These are phyloP conservation scores for Aspergillus cristatus DNA, from an alignment of 495 filamentous ascomycete species.

Conservation along the genomic window DNA sequence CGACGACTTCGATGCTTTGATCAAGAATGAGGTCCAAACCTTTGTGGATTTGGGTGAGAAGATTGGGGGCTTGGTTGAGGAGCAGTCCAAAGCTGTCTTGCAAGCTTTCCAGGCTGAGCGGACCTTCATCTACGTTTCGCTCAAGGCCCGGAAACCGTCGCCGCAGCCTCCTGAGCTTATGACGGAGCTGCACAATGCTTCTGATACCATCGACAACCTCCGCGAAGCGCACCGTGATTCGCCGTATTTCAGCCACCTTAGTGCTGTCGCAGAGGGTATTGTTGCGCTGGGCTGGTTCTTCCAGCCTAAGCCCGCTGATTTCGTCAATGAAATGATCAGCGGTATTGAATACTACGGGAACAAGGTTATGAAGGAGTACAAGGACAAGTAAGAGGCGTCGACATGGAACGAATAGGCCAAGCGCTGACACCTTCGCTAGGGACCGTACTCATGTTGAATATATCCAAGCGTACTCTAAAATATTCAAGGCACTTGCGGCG, in stretches of 20 bases:
- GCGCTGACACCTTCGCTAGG: slow-evolving; percentile 31
- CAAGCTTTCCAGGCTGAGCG: slow-evolving; percentile 73
- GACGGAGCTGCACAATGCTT: slow-evolving; percentile 70
- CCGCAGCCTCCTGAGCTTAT: slow-evolving; percentile 60
- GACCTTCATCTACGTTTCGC: slow-evolving; percentile 78
- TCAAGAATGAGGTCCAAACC: slow-evolving; percentile 63
- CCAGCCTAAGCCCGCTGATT: slow-evolving; percentile 68
- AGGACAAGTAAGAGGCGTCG: slow-evolving; percentile 59
- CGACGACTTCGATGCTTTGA: slow-evolving; percentile 75
- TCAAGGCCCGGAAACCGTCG: slow-evolving; percentile 87
- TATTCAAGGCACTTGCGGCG: slow-evolving; percentile 68
- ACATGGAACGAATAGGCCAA: neutral
- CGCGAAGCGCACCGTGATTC: slow-evolving; percentile 67
- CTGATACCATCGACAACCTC: slow-evolving; percentile 65
- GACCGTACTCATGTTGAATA: slow-evolving; percentile 74
- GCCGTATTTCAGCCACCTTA: slow-evolving; percentile 65
- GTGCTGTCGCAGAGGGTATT: slow-evolving; percentile 82
- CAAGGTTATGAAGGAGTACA: slow-evolving; percentile 77
- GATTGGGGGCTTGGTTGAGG: slow-evolving; percentile 66
- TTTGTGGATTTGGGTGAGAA: slow-evolving; percentile 71
- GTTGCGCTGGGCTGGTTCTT: slow-evolving; percentile 79
- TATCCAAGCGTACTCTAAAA: slow-evolving; percentile 77
- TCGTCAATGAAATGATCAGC: slow-evolving; percentile 66
- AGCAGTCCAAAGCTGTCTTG: slow-evolving; percentile 60
- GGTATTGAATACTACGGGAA: slow-evolving; percentile 88